Evolutionary conservation across 1,284 basidiomycete genomes (phyloP).

Genomic region (Tilletia indica): DNA sequence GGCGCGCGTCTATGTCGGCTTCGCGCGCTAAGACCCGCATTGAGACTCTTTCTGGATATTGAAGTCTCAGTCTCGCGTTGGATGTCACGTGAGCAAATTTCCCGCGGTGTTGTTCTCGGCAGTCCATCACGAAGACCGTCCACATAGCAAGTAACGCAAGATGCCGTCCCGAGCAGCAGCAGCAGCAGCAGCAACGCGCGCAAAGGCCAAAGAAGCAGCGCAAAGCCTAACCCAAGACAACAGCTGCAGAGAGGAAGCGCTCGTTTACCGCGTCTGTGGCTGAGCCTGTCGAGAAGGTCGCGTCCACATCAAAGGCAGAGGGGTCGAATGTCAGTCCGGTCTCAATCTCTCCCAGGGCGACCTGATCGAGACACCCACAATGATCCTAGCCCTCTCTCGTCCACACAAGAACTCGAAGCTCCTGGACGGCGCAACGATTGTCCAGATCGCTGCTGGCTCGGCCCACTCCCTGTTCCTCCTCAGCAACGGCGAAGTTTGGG

Average conservation of each 20-base stretch:
- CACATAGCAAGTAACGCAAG: neutral
- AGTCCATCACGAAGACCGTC: neutral
- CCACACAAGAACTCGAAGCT: conserved; percentile 69
- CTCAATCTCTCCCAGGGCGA: conserved; percentile 58
- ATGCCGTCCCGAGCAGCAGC: neutral
- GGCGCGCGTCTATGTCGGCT: too few relatives aligned
- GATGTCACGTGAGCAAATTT: too few relatives aligned
- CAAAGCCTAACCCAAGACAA: too few relatives aligned
- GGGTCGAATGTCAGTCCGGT: conserved; percentile 68
- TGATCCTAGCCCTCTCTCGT: conserved; percentile 65
- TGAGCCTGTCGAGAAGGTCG: too few relatives aligned
- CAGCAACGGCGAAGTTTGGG: conserved; percentile 76
- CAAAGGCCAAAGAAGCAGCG: too few relatives aligned
- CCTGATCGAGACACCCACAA: conserved; percentile 68
- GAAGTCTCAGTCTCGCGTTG: too few relatives aligned
- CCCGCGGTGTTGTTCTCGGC: neutral
- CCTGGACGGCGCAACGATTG: neutral
- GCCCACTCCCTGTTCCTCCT: conserved; percentile 87
- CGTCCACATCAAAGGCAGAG: too few relatives aligned
- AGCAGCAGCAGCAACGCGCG: neutral
- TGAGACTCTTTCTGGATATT: too few relatives aligned
- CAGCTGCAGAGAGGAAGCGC: neutral
- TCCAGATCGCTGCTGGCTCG: conserved; percentile 71
- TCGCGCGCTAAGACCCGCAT: too few relatives aligned
- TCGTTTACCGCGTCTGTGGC: too few relatives aligned